These are phyloP conservation scores for Penicillium sp. DNA, from an alignment of 2,329 filamentous ascomycete species.

Conservation along the genomic window DNA sequence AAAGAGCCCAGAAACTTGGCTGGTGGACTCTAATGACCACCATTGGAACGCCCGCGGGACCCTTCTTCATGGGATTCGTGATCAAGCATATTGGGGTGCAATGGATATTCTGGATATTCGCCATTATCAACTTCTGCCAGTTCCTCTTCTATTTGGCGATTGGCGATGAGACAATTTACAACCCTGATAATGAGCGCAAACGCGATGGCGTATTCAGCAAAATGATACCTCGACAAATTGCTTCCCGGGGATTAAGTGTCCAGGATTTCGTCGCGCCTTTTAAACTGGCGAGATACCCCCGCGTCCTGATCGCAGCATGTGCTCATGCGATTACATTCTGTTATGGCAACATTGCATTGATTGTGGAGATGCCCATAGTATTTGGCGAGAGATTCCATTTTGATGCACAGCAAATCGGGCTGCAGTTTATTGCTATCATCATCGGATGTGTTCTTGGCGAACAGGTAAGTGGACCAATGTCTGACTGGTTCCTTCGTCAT, in stretches of 20 bases:
- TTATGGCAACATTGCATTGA: slow-evolving; percentile 57
- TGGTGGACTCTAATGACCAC: slow-evolving; percentile 58
- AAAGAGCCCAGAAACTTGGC: slow-evolving; percentile 57
- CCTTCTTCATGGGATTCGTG: slow-evolving; percentile 45
- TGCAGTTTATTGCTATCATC: slow-evolving; percentile 62
- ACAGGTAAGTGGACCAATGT: slow-evolving; percentile 59
- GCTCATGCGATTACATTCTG: slow-evolving; percentile 62
- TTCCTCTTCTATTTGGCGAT: slow-evolving; percentile 58
- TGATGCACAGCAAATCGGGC: slow-evolving; percentile 60
- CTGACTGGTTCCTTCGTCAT: slow-evolving; percentile 57
- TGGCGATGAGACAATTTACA: slow-evolving; percentile 58
- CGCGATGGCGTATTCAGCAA: slow-evolving; percentile 37
- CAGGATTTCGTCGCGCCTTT: slow-evolving; percentile 57
- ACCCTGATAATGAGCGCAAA: slow-evolving; percentile 45
- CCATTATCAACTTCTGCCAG: slow-evolving; percentile 60
- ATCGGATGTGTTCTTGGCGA: slow-evolving; percentile 63
- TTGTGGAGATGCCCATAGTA: slow-evolving; percentile 63
- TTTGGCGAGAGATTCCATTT: slow-evolving; percentile 60
- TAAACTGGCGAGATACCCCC: slow-evolving; percentile 47
- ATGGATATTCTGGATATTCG: slow-evolving; percentile 64
- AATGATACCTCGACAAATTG: slow-evolving; percentile 51
- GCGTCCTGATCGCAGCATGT: slow-evolving; percentile 54
- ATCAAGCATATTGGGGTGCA: slow-evolving; percentile 55
- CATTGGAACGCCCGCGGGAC: slow-evolving; percentile 48
- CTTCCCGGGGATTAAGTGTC: slow-evolving; percentile 48